Base-by-base conservation (phyloP, 805 yeast species). In the Wickerhamiella cacticola region DNA sequence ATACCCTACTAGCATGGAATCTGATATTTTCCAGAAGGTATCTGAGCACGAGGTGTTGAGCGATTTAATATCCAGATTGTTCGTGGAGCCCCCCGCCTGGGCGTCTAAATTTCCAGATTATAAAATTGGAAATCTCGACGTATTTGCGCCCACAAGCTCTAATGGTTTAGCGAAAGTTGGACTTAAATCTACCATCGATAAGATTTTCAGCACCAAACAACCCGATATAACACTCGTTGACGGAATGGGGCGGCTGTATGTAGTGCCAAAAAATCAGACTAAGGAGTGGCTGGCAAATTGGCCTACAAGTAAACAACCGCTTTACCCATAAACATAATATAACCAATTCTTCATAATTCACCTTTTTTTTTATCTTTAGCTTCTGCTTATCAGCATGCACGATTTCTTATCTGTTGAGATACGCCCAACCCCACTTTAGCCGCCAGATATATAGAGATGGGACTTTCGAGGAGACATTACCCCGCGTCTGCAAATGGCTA, bases 91-190 rank as follows among this genome's bases (percentile, higher is more conserved):
- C 3, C 73, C 73, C 6, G 74, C 74, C 36, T 85, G 83, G 80
- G 55, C 75, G 9, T 36, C 72, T 38, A 75, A 72, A 53, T 86
- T 81, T 55, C 54, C 55, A 23, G 74, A 78, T 51, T 85, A 86
- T 60, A 66, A 70, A 0, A 63, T 73, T 3, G 76, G 73, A 53
- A 74, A 73, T 48, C 64, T 87, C 22, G 80, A 82, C 45, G 80
- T 81, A 5, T 89, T 72, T 63, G 78, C 84, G 78, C 96, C 85
- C 62, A 85, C 96, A 0, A 71, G 66, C 26, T 58, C 77, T 1
- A 96, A 96, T 45, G 96, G 96, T 0, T 70, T 89, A 51, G 79
- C 86, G 40, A 86, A 85, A 63, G 76, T 82, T 3, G 95, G 95
- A 23, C 83, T 80, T 61, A 85, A 82, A 54, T 73, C 78, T 19